Base-by-base conservation (phyloP, 2,329 filamentous ascomycete genomes). In the Pseudogymnoascus sp. region DNA sequence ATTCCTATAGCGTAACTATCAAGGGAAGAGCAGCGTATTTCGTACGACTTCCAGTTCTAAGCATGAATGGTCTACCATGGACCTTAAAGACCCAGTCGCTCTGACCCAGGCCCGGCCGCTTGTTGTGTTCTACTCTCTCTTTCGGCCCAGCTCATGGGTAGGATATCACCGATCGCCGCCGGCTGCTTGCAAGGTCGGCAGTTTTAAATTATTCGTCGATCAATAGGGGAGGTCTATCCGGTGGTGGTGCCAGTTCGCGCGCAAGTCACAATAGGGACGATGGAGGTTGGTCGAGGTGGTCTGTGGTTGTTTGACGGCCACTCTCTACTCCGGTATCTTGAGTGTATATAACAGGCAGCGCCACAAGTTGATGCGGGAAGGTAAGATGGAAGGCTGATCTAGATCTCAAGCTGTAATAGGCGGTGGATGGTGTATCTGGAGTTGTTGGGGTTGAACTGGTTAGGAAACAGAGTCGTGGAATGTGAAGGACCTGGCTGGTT, bases 1-100 rank as follows among this genome's bases (percentile, higher is more conserved):
- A 88, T 88, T 53, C 47, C 47, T 33, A 20, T 53, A 18, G 15
- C 47, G 47, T 33, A 53, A 9, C n/a, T 18, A 33, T 18, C 25
- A 33, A 33, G 9, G n/a, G n/a, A 53, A 53, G 25, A 18, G 47
- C 28, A 18, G 28, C 9, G 47, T 53, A 53, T 53, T 53, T 33
- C 47, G 47, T 15, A 33, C 47, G 33, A 12, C 28, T 53, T 53
- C 28, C 47, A 33, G 47, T 53, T 53, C 47, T 53, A 53, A 12
- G 25, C 47, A 53, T 53, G 28, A 53, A 14, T 53, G 47, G 47
- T 53, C 47, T 53, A 53, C 47, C 47, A 53, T 53, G 25, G 47
- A 53, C 47, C 47, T 33, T 33, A 53, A 33, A 33, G 47, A 53
- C 47, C 47, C 47, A 53, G 47, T 33, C 47, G n/a, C 28, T 33